Base-by-base conservation (phyloP, 768 basidiomycete species). In the Collybia nuda region DNA sequence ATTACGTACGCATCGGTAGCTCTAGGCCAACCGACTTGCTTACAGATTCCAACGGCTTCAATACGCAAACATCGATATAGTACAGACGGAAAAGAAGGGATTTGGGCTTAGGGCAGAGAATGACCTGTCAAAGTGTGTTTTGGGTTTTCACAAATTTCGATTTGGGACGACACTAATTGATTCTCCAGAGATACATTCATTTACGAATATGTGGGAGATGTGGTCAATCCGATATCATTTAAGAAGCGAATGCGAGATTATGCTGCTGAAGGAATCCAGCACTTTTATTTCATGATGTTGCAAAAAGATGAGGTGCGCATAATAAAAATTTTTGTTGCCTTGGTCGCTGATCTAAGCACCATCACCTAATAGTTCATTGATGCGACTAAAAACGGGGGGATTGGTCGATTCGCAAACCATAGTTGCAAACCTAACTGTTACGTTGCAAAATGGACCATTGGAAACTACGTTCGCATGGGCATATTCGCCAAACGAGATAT, bases 241-340 rank as follows among this genome's bases (percentile, higher is more conserved):
- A 82, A 88, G 69, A 93, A 91, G 67, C 85, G 96, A 24, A 98
- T 99, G 93, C 82, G 88, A 35, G 86, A 88, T 7, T 99, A 99
- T 64, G 95, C 84, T 2, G 82, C 86, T 38, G 92, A 97, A 65
- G 96, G 96, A 15, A 93, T 98, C 56, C 78, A 82, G 46, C 97
- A 98, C 67, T 99, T 98, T 60, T 99, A 98, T 72, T 99, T 99
- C 66, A 99, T 98, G 97, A 95, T 96, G 90, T 69, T 99, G 51
- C 97, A 99, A 71, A 93, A 91, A 64, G 94, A 96, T 58, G 94
- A 98, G 81, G 95, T 93, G 57, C 48, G 82, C 68, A 12, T 15
- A 28, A 36, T 21, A 40, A 24, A 21, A 12, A 50, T 19, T 35
- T 45, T 32, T 11, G 12, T 11, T 11, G 9, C 12, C 32, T 32